Conservation (phyloP, 139 green algal genomes). For the Tetradesmus obliquus region DNA sequence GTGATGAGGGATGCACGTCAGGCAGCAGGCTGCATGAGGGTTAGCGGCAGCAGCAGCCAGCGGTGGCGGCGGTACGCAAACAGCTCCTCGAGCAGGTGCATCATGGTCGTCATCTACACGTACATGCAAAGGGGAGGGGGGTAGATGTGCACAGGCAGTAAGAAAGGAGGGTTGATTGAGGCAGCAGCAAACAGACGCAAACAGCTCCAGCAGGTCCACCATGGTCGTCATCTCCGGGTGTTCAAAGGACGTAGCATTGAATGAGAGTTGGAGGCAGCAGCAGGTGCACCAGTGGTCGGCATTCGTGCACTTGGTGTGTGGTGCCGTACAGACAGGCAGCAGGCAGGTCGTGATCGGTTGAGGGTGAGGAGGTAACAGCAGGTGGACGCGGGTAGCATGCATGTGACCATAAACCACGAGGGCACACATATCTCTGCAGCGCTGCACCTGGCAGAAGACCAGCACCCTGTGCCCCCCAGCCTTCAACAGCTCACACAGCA, state of each 20-base stretch:
- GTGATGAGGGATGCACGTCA: too few species aligned
- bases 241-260: too few species aligned
- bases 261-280: neutral
- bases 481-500: constrained; percentile 67
- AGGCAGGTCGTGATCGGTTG: too few species aligned
- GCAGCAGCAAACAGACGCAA: neutral
- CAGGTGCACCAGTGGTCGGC: too few species aligned
- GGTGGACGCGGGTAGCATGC: too few species aligned
- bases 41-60: neutral
- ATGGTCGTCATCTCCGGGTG: constrained; percentile 75
- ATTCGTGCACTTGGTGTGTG: too few species aligned
- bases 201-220: constrained; percentile 66
- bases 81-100: constrained; percentile 70
- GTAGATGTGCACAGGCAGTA: neutral
- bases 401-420: too few species aligned
- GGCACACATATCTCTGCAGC: too few species aligned
- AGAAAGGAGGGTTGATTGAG: neutral
- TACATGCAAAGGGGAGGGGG: too few species aligned
- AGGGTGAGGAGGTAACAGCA: neutral
- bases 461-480: constrained; percentile 72
- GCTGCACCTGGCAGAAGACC: constrained; percentile 65
- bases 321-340: too few species aligned
- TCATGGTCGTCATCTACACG: constrained; percentile 80
- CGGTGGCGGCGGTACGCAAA: constrained; percentile 7
- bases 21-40: too few species aligned